Base-by-base conservation (phyloP, 2,329 filamentous ascomycete genomes). In the Dactylella cylindrospora region DNA sequence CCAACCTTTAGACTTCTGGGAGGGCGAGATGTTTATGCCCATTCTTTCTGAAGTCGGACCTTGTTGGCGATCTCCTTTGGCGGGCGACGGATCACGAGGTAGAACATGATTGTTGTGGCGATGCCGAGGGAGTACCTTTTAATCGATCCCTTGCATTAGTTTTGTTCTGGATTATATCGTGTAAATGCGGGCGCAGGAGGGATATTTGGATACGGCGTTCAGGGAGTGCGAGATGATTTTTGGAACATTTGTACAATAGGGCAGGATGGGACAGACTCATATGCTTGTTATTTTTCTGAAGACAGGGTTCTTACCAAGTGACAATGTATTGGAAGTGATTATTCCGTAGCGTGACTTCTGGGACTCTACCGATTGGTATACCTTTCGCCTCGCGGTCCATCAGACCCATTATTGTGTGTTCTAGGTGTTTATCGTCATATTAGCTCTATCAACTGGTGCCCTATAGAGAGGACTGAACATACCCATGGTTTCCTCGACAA, bases 301-400 rank as follows among this genome's bases (percentile, higher is more conserved):
- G 26, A 29, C 25, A 36, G 32, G n/a, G 43, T 15, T 74, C 84
- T 71, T 82, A 97, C 93, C 93, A 98, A 67, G 93, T 98, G 73
- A 96, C 93, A 68, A 98, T 98, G 74, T 98, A 98, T 77, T 97
- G 93, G 66, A 88, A 84, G 74, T 98, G 93, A 74, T 95, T 97
- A 72, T 98, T 98, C 72, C 89, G 82, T 71, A 98, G 76, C 72
- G 94, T 95, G 62, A 98, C 90, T 74, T 95, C 89, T 3, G 93
- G 81, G 5, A 88, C 76, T 71, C 91, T 81, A 10, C 90, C 93
- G 71, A 96, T 91, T 1, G 93, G 93, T 60, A 96, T 84, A 22
- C 93, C 93, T 69, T 85, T 86, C 10, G 80, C 79, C 70, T 88
- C 81, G 70, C 89, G 82, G 69, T 90, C 83, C 71, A 89, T 55